Base-by-base conservation (phyloP, 139 green algal species). In the Trebouxia sp. region DNA sequence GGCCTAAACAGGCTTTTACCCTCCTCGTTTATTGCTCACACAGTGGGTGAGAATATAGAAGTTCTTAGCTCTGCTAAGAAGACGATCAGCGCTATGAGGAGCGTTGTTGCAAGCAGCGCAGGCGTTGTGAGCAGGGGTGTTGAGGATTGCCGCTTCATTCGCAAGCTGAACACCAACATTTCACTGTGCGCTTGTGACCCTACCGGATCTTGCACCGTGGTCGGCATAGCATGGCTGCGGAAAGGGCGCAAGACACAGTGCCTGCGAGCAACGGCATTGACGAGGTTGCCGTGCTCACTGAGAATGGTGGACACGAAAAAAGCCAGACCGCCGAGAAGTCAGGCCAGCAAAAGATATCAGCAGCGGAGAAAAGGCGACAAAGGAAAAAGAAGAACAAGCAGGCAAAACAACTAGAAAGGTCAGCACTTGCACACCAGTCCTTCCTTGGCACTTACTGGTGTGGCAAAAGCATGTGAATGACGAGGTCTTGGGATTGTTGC, bases 331-430 rank as follows among this genome's bases (percentile, higher is more conserved):
- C 35, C 24, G 24, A 17, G 26, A 45, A 42, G 35, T 35, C 72
- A 47, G 56, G 20, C 4, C 4, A 38, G 14, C 42, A 50, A 1
- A 85, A 85, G n/a, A 38, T 82, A 17, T 78, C 81, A 50, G 75
- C 74, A 11, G 74, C 81, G 28, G 74, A 85, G 62, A 85, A 85
- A 32, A 55, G 75, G 24, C 47, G 62, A 42, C 74, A 65, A 1
- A 69, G 75, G 20, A 70, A 55, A 48, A 85, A 85, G 48, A 48
- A 69, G 12, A 38, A 53, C 24, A 85, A 85, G 28, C 37, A 37
- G 20, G 48, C 58, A 35, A 81, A 85, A 62, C 74, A 81, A 56
- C 42, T 53, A 53, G 56, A 81, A 43, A 85, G 81, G 81, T 81
- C 17, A 5, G 10, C 14, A 5, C 22, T 30, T 10, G 6, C 24